Conservation (phyloP, 2,329 filamentous ascomycete species). For the Fonsecaea pugnacius region DNA sequence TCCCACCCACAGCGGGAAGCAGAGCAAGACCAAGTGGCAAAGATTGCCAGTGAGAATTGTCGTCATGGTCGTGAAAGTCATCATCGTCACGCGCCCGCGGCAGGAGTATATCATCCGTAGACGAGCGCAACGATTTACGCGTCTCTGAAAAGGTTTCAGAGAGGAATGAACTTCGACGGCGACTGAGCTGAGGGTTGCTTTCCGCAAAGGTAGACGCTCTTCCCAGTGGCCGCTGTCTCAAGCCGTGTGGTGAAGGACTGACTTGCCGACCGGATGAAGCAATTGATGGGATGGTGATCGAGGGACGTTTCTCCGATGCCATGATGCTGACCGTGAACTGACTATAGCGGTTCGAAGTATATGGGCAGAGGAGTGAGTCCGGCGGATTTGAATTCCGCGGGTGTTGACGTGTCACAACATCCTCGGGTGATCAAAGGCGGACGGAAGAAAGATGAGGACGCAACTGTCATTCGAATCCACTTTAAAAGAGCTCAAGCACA, state of each 20-base stretch:
- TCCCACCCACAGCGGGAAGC: constrained; percentile 80
- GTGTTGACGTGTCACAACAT: background rate
- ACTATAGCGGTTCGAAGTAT: background rate
- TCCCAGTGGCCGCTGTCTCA: constrained; percentile 45
- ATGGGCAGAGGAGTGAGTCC: background rate
- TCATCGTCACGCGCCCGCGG: constrained; percentile 53
- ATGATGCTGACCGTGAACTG: constrained; percentile 7
- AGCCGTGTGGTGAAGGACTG: constrained; percentile 37
- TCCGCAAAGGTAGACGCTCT: constrained; percentile 47
- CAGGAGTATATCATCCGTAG: constrained; percentile 71
- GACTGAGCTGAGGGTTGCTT: constrained; percentile 38
- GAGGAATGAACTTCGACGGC: constrained; percentile 75
- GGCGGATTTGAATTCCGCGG: constrained; percentile 1
- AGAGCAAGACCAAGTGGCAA: constrained; percentile 82
- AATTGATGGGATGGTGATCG: constrained; percentile 18
- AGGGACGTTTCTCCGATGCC: constrained; percentile 26
- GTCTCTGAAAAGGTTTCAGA: constrained; percentile 76
- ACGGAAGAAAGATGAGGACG: background rate
- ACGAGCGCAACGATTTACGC: constrained; percentile 65
- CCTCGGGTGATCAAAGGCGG: background rate
- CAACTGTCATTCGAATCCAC: background rate
- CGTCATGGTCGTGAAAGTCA: constrained; percentile 49
- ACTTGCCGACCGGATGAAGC: constrained; percentile 25
- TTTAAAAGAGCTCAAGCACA: background rate
- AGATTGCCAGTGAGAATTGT: constrained; percentile 74